Percentiles rank a stretch among this genome's conserved stretches.
Conservation (phyloP, 345 rosid species). For the Syzygium grande region DNA sequence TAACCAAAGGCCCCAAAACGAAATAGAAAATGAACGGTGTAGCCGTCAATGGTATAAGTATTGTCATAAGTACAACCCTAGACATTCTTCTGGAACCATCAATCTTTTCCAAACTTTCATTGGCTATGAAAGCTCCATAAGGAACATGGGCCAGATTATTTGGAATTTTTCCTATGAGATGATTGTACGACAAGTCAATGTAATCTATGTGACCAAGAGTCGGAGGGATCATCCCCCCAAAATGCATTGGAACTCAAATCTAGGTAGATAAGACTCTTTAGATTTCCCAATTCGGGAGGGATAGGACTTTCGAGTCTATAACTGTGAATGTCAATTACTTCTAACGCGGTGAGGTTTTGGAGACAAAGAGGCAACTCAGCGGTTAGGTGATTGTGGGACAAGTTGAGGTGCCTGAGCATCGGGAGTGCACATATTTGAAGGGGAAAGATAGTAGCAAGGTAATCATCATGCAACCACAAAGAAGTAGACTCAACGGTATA, state of each 20-base stretch:
- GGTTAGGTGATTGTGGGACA: neutral
- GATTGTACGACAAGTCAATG: neutral
- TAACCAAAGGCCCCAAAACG: too few relatives aligned
- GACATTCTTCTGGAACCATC: too few relatives aligned
- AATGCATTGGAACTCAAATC: neutral
- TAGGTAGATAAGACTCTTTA: neutral
- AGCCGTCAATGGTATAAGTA: too few relatives aligned
- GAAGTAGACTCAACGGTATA: too few relatives aligned
- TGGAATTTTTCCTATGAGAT: neutral
- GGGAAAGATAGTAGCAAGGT: neutral
- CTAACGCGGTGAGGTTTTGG: neutral
- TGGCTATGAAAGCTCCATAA: neutral
- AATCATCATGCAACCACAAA: neutral
- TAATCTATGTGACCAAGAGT: neutral
- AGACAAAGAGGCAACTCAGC: neutral
- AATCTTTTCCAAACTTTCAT: neutral
- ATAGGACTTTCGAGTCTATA: neutral
- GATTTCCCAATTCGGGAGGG: neutral
- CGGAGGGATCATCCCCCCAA: neutral
- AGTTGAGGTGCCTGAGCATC: neutral
- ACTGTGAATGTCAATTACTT: neutral
- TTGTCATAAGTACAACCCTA: neutral
- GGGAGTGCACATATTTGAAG: conserved; percentile 2
- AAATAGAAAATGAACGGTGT: too few relatives aligned
- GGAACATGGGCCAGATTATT: too few relatives aligned